Evolutionary conservation across 2,329 filamentous ascomycete genomes (phyloP).

Genomic region (Leptographium radiaticola): DNA sequence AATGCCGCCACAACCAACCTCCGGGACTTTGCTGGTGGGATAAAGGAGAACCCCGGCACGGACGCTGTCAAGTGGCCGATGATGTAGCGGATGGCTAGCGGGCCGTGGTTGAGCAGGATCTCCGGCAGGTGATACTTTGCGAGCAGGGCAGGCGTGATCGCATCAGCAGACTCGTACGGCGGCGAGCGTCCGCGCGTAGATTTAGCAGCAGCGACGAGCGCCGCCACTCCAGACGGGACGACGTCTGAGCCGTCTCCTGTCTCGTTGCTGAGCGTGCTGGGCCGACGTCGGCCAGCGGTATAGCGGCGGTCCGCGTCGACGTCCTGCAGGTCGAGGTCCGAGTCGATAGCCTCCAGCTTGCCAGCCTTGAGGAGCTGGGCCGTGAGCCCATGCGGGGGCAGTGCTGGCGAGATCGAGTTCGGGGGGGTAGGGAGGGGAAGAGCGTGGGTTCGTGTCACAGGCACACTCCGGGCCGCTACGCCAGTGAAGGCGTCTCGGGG

Average conservation of each 20-base stretch:
- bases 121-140: conserved; percentile 83
- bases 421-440: conserved; percentile 84
- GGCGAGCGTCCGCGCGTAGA: conserved; percentile 27
- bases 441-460: conserved; percentile 48
- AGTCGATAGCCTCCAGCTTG: conserved; percentile 57
- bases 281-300: conserved; percentile 13
- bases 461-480: conserved; percentile 54
- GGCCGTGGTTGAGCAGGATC: conserved; percentile 80
- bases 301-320: conserved; percentile 32
- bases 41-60: conserved; percentile 82
- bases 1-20: conserved; percentile 84
- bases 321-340: conserved; percentile 77
- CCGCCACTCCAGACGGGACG: conserved; percentile 1
- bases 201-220: conserved; percentile 3
- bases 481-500: conserved; percentile 59
- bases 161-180: conserved; percentile 56
- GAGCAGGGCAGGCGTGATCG: conserved; percentile 74
- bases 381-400: conserved; percentile 70
- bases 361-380: conserved; percentile 46
- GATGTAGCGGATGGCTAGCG: conserved; percentile 85
- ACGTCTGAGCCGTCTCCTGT: not conserved
- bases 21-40: conserved; percentile 79
- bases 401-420: conserved; percentile 82
- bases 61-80: conserved; percentile 90
- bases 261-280: conserved; percentile 10